These are phyloP conservation scores for Penicillium hordei DNA, from an alignment of 2,329 filamentous ascomycete species.

Conservation along the genomic window DNA sequence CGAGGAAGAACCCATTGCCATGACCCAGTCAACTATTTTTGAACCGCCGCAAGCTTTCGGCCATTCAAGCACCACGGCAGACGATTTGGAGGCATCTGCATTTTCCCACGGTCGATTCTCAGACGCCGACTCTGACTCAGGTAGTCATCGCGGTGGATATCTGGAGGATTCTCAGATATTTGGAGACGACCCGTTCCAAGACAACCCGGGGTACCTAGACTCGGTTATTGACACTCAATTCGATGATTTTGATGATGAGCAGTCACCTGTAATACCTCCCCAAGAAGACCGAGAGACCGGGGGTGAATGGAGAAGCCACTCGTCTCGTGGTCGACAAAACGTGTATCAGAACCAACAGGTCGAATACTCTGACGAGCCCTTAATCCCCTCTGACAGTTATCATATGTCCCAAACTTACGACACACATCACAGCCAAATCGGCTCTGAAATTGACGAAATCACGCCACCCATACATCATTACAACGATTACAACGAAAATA, in stretches of 20 bases:
- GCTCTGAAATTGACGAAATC: slow-evolving; percentile 1
- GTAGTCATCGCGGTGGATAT: slow-evolving; percentile 26
- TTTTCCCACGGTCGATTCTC: slow-evolving; percentile 44
- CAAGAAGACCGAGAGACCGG: slow-evolving; percentile 8
- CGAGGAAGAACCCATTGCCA: slow-evolving; percentile 29
- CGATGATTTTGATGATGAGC: slow-evolving; percentile 35
- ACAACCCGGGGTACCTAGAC: slow-evolving; percentile 42
- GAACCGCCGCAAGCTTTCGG: slow-evolving; percentile 25
- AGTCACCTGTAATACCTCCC: slow-evolving; percentile 18
- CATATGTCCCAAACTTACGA: background rate
- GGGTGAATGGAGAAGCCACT: slow-evolving; percentile 19
- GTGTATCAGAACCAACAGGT: slow-evolving; percentile 5
- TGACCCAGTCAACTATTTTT: slow-evolving; percentile 44
- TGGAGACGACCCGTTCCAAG: slow-evolving; percentile 33
- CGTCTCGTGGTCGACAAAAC: slow-evolving; percentile 19
- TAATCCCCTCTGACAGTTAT: background rate
- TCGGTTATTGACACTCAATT: slow-evolving; percentile 39
- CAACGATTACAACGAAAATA: background rate
- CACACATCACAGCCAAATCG: slow-evolving; percentile 7
- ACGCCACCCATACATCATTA: background rate
- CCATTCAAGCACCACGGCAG: background rate
- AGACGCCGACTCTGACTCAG: slow-evolving; percentile 43
- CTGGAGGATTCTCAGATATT: slow-evolving; percentile 30
- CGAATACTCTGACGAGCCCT: background rate
- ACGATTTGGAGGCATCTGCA: slow-evolving; percentile 31